phyloP scores from a whole-genome alignment of 768 basidiomycete species.

The Lactarius quietus region DNA sequence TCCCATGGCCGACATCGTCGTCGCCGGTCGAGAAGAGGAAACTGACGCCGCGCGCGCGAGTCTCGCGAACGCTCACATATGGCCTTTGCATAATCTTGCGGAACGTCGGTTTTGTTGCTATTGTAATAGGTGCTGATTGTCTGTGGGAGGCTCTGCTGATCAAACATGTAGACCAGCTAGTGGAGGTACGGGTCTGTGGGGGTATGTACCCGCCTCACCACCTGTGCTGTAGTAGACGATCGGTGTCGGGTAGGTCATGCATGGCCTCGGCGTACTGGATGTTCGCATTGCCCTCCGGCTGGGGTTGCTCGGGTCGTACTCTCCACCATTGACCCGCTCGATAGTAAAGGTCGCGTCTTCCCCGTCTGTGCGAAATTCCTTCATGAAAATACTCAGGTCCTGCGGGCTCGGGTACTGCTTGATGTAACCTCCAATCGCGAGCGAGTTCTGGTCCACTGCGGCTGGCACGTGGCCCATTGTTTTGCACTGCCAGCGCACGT shows the following conservation, averaged over 20 bases:
- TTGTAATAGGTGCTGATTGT: background rate
- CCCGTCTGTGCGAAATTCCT: background rate
- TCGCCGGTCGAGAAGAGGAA: background rate
- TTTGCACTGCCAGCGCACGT: background rate
- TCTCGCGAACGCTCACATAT: background rate
- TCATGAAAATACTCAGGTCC: background rate
- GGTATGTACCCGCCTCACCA: no score
- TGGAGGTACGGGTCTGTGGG: background rate
- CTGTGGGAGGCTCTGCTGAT: background rate
- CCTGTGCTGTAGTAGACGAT: no score
- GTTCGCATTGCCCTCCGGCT: no score
- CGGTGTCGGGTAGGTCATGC: no score
- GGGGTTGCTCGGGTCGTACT: background rate
- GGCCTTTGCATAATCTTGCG: background rate
- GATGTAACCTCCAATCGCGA: background rate
- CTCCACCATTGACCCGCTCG: background rate
- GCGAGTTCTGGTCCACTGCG: background rate
- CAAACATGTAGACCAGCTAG: background rate
- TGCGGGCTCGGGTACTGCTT: background rate
- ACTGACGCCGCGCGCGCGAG: background rate
- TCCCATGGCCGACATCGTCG: background rate
- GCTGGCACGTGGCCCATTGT: background rate
- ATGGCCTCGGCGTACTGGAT: no score
- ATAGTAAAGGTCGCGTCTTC: background rate
- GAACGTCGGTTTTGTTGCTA: background rate